Evolutionary conservation across 2,329 filamentous ascomycete species (phyloP).

Genomic region (Aspergillus brasiliensis): DNA sequence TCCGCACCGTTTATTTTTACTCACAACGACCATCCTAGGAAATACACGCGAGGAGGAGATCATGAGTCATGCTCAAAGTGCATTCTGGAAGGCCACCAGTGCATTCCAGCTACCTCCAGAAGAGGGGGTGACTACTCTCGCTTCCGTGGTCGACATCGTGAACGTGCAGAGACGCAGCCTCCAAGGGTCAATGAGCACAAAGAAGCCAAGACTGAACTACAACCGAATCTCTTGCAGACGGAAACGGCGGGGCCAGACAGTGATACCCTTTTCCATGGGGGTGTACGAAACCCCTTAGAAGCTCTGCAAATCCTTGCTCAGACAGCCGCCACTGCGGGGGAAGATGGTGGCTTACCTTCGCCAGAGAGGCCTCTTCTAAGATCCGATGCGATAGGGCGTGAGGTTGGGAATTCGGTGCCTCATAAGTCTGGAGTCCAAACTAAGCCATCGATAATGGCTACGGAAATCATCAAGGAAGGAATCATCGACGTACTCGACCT

Average conservation of each 20-base stretch:
- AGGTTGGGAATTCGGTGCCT: too few species aligned
- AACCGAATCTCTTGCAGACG: background rate
- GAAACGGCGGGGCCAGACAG: background rate
- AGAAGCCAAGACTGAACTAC: background rate
- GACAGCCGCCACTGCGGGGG: background rate
- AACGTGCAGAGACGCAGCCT: background rate
- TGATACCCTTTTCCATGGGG: background rate
- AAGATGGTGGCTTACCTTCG: background rate
- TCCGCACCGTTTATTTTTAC: background rate
- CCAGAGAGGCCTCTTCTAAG: background rate
- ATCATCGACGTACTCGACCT: background rate
- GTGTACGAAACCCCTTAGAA: conserved; percentile 6
- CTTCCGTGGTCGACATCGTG: background rate
- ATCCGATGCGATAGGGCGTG: background rate
- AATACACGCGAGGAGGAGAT: background rate
- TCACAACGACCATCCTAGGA: background rate
- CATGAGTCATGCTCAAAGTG: background rate
- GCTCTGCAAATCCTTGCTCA: conserved; percentile 12
- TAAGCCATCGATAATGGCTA: background rate
- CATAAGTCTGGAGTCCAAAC: fast-evolving
- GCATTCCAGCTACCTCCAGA: conserved; percentile 10
- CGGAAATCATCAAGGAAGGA: background rate
- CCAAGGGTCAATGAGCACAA: background rate
- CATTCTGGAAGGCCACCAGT: background rate
- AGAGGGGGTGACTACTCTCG: conserved; percentile 15